These are phyloP conservation scores for Botryotinia globosa DNA, from an alignment of 2,329 filamentous ascomycete genomes.

Conservation along the genomic window DNA sequence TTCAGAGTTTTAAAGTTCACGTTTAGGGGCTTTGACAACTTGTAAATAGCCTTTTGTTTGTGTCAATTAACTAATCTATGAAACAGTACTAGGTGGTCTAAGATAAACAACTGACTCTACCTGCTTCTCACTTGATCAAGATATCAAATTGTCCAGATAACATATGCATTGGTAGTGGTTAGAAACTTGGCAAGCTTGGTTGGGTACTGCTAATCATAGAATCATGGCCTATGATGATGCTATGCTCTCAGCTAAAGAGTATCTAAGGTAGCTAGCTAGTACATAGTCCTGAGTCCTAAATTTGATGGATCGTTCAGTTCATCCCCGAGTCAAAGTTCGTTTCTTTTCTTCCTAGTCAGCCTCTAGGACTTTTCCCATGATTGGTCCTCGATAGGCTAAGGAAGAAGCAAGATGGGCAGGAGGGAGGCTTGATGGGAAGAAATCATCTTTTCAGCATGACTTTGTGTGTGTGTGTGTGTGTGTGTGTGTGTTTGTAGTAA, in stretches of 20 bases:
- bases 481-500: neutral
- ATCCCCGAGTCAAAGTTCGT: constrained; percentile 10
- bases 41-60: neutral
- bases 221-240: neutral
- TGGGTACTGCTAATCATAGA: neutral
- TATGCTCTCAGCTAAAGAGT: neutral
- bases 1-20: neutral
- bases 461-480: neutral
- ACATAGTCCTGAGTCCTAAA: neutral
- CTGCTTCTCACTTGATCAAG: neutral
- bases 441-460: neutral
- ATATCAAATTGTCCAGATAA: neutral
- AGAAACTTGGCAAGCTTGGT: neutral
- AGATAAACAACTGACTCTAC: neutral
- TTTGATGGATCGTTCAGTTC: neutral
- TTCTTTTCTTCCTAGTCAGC: neutral
- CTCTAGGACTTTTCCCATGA: neutral
- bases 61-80: neutral
- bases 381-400: neutral
- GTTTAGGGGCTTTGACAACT: neutral
- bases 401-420: neutral
- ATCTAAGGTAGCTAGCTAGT: neutral
- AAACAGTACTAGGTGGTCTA: neutral
- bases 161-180: neutral
- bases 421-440: neutral